phyloP scores from a whole-genome alignment of 2,329 filamentous ascomycete species.

The Fusarium siculi region DNA sequence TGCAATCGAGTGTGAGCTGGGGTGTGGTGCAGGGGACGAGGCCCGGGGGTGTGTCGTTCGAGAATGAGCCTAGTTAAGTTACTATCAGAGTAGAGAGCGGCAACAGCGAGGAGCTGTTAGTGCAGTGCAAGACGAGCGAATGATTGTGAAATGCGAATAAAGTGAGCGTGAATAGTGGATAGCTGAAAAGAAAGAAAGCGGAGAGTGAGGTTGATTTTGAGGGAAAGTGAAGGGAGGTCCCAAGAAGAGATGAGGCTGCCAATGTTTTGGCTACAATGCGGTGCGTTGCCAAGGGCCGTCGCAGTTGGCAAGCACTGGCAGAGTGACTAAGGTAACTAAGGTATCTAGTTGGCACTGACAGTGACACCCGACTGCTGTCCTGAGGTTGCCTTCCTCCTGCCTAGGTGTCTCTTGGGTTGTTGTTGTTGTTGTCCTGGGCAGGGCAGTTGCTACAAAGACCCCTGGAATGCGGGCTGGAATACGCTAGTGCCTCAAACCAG shows the following conservation, averaged over 20 bases:
- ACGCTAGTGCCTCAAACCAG: slow-evolving; percentile 27
- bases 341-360: neutral
- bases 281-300: slow-evolving; percentile 18
- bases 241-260: slow-evolving; percentile 42
- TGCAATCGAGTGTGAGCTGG: slow-evolving; percentile 32
- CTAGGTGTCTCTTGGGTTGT: neutral
- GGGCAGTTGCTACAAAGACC: slow-evolving; percentile 24
- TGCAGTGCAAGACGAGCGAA: slow-evolving; percentile 2
- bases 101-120: slow-evolving; percentile 14
- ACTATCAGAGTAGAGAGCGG: slow-evolving; percentile 16
- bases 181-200: slow-evolving; percentile 2
- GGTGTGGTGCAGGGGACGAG: slow-evolving; percentile 13
- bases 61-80: neutral
- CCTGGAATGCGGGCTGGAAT: slow-evolving; percentile 9
- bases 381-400: neutral
- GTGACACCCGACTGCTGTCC: neutral
- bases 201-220: slow-evolving; percentile 16
- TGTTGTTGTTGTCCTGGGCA: neutral
- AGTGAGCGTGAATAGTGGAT: neutral
- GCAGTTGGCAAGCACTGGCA: slow-evolving; percentile 28
- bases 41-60: slow-evolving; percentile 3
- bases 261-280: slow-evolving; percentile 33
- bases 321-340: neutral
- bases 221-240: slow-evolving; percentile 27
- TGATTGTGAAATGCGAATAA: neutral